A percentile compares a stretch with the other conserved stretches of the same genome.
Evolutionary conservation across 73 alveolate species (phyloP).

Genomic region (Tetrahymena borealis): DNA sequence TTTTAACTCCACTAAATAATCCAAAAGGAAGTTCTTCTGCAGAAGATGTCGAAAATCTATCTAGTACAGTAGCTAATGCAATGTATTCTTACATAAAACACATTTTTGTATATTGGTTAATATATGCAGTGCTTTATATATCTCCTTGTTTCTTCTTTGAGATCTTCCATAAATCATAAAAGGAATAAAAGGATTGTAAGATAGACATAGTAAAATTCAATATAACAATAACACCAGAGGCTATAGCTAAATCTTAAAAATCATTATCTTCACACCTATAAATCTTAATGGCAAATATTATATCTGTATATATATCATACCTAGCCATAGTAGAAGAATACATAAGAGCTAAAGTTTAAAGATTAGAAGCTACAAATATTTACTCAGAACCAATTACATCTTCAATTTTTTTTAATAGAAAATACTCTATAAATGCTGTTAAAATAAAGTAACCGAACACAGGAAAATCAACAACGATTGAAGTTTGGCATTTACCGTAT

Average conservation of each 20-base stretch:
- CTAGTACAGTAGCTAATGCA: not conserved
- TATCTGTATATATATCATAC: not conserved
- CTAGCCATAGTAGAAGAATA: not conserved
- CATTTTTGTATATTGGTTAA: not conserved
- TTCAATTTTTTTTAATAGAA: not conserved
- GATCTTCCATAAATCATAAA: not conserved
- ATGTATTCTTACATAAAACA: not conserved
- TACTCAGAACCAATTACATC: not conserved
- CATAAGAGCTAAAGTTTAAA: not conserved
- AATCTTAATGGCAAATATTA: not conserved
- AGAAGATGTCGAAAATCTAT: not conserved
- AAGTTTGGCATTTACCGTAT: not conserved
- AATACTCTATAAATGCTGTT: not conserved
- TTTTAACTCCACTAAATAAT: not conserved
- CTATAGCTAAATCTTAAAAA: not conserved
- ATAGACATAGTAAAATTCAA: not conserved
- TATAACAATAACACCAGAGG: not conserved
- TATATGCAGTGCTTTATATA: not conserved
- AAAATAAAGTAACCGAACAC: not conserved
- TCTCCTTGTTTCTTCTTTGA: not conserved
- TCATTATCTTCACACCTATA: not conserved
- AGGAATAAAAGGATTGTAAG: not conserved
- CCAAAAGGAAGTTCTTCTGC: not conserved
- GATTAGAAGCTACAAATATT: not conserved
- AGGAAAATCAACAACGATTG: not conserved